Evolutionary conservation across 2,329 filamentous ascomycete genomes (phyloP), one percentile per base, ranked within the genome.

Genomic region (Cladophialophora psammophila): DNA sequence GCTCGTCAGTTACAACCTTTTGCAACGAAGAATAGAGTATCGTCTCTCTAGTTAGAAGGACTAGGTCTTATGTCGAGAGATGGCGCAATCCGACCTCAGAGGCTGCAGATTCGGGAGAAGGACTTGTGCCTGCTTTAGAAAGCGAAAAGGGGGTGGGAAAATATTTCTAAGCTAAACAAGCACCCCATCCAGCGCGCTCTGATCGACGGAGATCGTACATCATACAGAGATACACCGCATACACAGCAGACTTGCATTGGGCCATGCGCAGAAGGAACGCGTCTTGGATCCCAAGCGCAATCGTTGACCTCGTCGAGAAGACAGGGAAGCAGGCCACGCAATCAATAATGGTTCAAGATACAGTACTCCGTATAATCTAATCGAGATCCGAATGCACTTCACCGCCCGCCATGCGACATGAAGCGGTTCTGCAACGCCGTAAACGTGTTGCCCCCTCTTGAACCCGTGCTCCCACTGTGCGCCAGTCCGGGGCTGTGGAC

Each of bases 401-500:
- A 66, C 34, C 64, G 63, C 40, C 69, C 65, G 32, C 68, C 60
- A 54, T 72, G 69, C 18, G 45, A 26, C 66, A 73, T 73, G 57
- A 71, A 73, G 32, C 72, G 61, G 59, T 72, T 68, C 65, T 70
- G 69, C 64, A 72, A 63, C 32, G 69, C 72, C 13, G 70, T 71
- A 60, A 72, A 71, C n/a, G 69, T 72, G 1, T 67, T 62, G 3
- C 68, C 52, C 12, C 32, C 45, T 42, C 59, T 50, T 18, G 57
- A 60, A 26, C 57, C 57, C 7, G 57, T 52, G 18, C 61, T 53
- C 50, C 60, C 64, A 18, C 6, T 88, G 83, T 66, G 82, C 20
- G 65, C 57, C 5, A 63, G 52, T 0, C 55, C 66, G 8, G 63
- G 60, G 84, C 55, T 87, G 84, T 18, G 89, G 26, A 54, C 60